Evolutionary conservation across 257 asterid species (phyloP).

Genomic region (Ehretia macrophylla): DNA sequence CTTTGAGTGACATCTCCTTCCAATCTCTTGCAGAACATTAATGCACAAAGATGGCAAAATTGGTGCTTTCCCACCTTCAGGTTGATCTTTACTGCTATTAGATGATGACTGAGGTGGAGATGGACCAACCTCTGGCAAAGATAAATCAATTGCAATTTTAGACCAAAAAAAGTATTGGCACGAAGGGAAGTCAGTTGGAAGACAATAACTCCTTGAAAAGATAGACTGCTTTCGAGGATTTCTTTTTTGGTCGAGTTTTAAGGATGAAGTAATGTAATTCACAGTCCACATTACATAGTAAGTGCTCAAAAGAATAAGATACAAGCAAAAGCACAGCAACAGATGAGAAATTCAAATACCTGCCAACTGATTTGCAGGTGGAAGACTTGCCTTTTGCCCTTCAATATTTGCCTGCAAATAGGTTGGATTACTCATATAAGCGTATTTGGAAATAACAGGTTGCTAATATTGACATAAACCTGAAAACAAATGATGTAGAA

Average conservation of each 20-base stretch:
- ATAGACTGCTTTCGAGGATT: too few species aligned
- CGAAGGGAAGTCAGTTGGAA: too few species aligned
- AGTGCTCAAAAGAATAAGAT: neutral
- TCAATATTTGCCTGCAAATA: conserved; percentile 45
- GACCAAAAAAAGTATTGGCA: too few species aligned
- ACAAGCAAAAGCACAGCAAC: neutral
- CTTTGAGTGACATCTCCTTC: conserved; percentile 81
- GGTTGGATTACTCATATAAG: conserved; percentile 17
- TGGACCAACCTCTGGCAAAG: too few species aligned
- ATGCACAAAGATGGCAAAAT: conserved; percentile 52
- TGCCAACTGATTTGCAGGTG: conserved; percentile 26
- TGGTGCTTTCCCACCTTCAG: conserved; percentile 53
- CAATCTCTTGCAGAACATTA: conserved; percentile 87
- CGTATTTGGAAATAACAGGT: too few species aligned
- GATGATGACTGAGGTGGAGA: conserved; percentile 10
- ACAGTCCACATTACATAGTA: too few species aligned
- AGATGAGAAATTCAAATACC: conserved; percentile 27
- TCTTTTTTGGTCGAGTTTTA: too few species aligned
- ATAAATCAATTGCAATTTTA: too few species aligned
- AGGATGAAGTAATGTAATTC: too few species aligned
- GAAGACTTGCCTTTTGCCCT: conserved; percentile 32
- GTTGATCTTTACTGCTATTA: conserved; percentile 41
- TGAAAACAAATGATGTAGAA: conserved; percentile 1
- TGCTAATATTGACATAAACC: conserved; percentile 5
- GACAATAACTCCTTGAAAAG: too few species aligned